These are phyloP conservation scores for Bassia scoparia DNA, from an alignment of 148 eudicot genomes.

Conservation along the genomic window DNA sequence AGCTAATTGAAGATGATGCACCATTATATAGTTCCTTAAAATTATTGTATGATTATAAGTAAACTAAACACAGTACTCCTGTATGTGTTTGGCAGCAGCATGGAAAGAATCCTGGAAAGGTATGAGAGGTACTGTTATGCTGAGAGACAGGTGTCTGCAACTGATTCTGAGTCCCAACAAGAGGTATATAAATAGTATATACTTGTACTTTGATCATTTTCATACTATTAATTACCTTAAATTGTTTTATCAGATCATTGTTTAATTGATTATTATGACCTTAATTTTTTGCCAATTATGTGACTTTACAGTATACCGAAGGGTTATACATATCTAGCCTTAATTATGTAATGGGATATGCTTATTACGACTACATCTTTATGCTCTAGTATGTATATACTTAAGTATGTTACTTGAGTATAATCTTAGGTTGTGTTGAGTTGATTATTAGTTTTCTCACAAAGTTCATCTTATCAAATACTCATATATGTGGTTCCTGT, in stretches of 20 bases:
- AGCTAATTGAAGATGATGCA: too few relatives aligned
- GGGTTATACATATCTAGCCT: too few relatives aligned
- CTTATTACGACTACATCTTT: not conserved
- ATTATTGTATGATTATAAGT: not conserved
- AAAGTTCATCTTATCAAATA: too few relatives aligned
- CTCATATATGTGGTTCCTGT: too few relatives aligned
- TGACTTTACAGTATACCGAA: not conserved
- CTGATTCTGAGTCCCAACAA: constrained; percentile 32
- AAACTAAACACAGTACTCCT: not conserved
- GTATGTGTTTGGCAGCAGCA: constrained; percentile 40
- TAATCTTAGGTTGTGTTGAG: too few relatives aligned
- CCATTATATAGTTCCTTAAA: too few relatives aligned
- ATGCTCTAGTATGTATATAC: not conserved
- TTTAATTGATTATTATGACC: too few relatives aligned
- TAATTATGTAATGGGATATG: not conserved
- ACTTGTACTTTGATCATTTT: not conserved
- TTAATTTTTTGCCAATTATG: not conserved
- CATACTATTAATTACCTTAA: not conserved
- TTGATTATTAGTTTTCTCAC: too few relatives aligned
- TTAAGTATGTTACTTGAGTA: too few relatives aligned
- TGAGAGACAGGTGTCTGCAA: constrained; percentile 42
- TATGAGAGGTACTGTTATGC: constrained; percentile 63
- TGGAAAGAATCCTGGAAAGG: constrained; percentile 72
- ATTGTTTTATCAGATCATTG: not conserved
- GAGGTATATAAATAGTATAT: constrained; percentile 32